A percentile compares a stretch with the other conserved stretches of the same genome.
Conservation (phyloP, 441 rosid genomes). For the Jatropha multifida region DNA sequence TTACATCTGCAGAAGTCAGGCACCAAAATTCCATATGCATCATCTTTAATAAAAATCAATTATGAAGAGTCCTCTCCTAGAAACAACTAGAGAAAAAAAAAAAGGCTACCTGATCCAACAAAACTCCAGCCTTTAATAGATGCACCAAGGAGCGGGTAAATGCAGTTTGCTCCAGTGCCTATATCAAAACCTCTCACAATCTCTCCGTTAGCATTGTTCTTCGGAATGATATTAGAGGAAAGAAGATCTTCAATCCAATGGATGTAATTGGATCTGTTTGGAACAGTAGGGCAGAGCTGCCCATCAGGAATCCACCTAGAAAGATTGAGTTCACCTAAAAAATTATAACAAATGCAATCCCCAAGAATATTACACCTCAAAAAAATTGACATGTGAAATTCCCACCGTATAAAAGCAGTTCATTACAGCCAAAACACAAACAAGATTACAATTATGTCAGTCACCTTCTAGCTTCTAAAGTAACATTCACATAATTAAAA, state of each 20-base stretch:
- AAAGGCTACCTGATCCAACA: slow-evolving; percentile 66
- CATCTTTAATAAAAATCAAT: neutral
- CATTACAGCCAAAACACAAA: neutral
- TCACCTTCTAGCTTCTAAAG: too few species aligned
- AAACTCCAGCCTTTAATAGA: slow-evolving; percentile 82
- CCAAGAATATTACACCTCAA: slow-evolving; percentile 1
- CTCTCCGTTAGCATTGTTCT: slow-evolving; percentile 22
- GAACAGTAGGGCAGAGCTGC: slow-evolving; percentile 95
- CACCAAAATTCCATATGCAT: slow-evolving; percentile 17
- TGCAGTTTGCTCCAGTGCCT: slow-evolving; percentile 95
- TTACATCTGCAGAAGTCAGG: slow-evolving; percentile 55
- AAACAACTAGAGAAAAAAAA: neutral
- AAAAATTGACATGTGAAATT: neutral
- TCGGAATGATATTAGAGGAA: slow-evolving; percentile 55
- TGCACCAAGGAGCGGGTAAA: slow-evolving; percentile 93
- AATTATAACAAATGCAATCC: neutral
- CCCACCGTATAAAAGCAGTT: neutral
- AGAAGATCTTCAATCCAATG: slow-evolving; percentile 95
- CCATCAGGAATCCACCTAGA: slow-evolving; percentile 97
- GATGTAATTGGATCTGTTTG: slow-evolving; percentile 86
- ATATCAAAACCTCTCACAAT: slow-evolving; percentile 82
- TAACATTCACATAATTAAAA: too few species aligned
- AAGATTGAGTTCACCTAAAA: neutral
- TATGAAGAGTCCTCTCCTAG: neutral
- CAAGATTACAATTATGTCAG: neutral